Evolutionary conservation across 2,329 filamentous ascomycete species (phyloP), one percentile per base, ranked within the genome.

Genomic region (Microsporum audouinii): DNA sequence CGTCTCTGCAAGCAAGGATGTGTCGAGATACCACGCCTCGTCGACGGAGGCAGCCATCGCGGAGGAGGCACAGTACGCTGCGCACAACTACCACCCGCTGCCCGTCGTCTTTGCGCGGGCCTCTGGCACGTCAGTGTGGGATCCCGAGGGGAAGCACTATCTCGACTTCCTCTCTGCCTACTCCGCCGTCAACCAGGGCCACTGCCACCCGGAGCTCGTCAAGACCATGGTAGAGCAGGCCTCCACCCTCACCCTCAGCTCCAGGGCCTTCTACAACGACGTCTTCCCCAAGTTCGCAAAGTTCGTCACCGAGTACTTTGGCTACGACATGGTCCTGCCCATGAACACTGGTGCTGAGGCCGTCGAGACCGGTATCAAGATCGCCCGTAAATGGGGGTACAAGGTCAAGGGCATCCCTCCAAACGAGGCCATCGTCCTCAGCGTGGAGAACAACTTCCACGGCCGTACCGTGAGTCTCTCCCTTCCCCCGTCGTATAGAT

Each of bases 311-410:
- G 77, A 84, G 66, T 86, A 89, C 72, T 96, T 96, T 73, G 91
- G 90, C 64, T 97, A 95, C 73, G 92, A 97, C 76, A 96, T 96
- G 92, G 90, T 96, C 38, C 77, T 97, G 74, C 92, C 92, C 66
- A 96, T 97, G 91, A 96, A 96, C 80, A 97, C 92, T 1, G 92
- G 92, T 62, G 92, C 92, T 27, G 92, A 97, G 77, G 92, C 92
- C 6, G 91, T 96, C 39, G 92, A 97, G 81, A 96, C 92, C 0
- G 91, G 88, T 10, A 86, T 97, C 77, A 97, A 97, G 82, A 86
- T 97, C 76, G 92, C 92, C 62, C 83, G 92, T 66, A 97, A 97
- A 77, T 97, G 92, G 92, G 91, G 91, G 3, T 96, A 96, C 82
- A 96, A 96, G 78, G 85, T 89, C 72, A 96, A 97, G 82, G 86